Conservation (phyloP, 306 rosid genomes). For the Trifolium repens region DNA sequence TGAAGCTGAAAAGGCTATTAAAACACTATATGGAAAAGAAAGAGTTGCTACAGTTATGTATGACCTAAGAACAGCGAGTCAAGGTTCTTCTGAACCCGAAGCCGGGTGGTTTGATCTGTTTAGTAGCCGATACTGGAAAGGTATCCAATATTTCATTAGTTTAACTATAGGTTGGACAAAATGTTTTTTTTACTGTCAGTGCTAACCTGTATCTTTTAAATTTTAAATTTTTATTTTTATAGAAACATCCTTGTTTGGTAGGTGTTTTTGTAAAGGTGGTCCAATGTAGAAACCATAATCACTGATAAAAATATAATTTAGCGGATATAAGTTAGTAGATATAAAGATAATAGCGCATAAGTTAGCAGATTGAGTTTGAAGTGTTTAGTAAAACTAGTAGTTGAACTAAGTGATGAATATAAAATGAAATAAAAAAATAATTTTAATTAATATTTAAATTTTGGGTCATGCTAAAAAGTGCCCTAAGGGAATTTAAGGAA, state of each 20-base stretch:
- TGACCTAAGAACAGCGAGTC: slow-evolving; percentile 66
- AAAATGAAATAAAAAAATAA: not conserved
- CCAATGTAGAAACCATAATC: not conserved
- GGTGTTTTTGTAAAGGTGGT: not conserved
- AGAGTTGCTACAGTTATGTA: slow-evolving; percentile 72
- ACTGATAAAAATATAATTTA: too few relatives aligned
- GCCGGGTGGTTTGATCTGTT: slow-evolving; percentile 98
- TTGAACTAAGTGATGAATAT: not conserved
- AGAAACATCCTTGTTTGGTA: not conserved
- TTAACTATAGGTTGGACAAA: slow-evolving; percentile 18
- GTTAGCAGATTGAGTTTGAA: not conserved
- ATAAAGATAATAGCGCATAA: too few relatives aligned
- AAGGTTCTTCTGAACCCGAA: slow-evolving; percentile 89
- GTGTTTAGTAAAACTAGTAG: too few relatives aligned
- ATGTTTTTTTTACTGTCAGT: not conserved
- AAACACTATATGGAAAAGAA: slow-evolving; percentile 80
- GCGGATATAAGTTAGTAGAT: too few relatives aligned
- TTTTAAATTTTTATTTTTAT: not conserved
- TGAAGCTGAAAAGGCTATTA: slow-evolving; percentile 81
- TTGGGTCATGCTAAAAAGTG: too few relatives aligned
- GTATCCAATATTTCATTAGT: slow-evolving; percentile 43
- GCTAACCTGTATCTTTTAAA: slow-evolving; percentile 11
- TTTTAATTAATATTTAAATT: too few relatives aligned
- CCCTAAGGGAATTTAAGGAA: too few relatives aligned
- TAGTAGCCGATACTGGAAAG: slow-evolving; percentile 91